Evolutionary conservation across 2,329 filamentous ascomycete species (phyloP).

Genomic region (Cladosporium velox): DNA sequence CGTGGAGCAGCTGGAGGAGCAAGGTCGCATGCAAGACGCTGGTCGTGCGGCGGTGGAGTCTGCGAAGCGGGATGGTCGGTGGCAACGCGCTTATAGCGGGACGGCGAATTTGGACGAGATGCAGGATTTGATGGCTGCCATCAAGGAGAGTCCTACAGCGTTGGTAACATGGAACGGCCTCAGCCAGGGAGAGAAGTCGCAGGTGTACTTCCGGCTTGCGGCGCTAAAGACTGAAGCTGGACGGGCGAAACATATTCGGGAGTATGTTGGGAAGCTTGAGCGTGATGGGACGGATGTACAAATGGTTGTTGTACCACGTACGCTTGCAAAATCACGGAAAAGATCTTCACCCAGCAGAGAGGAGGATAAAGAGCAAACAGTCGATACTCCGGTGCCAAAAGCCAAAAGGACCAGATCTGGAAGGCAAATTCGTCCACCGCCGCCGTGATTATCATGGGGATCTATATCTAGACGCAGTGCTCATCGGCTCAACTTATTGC

Average conservation of each 20-base stretch:
- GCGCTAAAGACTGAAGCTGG: constrained; percentile 40
- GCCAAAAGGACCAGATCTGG: constrained; percentile 1
- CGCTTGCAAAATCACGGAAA: background rate
- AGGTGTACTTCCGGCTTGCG: constrained; percentile 50
- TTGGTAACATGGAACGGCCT: constrained; percentile 47
- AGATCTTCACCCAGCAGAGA: background rate
- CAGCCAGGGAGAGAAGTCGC: constrained; percentile 50
- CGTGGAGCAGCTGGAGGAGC: constrained; percentile 47
- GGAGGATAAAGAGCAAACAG: background rate
- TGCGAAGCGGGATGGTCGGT: constrained; percentile 60
- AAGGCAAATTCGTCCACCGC: background rate
- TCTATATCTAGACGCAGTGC: background rate
- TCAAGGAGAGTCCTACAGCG: constrained; percentile 42
- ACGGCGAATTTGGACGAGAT: constrained; percentile 52
- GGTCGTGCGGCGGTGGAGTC: constrained; percentile 56
- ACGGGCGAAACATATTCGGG: constrained; percentile 43
- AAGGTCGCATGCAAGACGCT: constrained; percentile 52
- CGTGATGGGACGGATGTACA: background rate
- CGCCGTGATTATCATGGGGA: background rate
- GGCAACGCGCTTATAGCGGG: constrained; percentile 59
- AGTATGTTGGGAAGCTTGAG: constrained; percentile 31
- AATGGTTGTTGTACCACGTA: too few species aligned
- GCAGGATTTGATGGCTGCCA: constrained; percentile 50
- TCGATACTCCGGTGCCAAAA: background rate
- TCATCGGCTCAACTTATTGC: background rate